Conservation (phyloP, 2,329 filamentous ascomycete species). For the Fusarium veterinarium region DNA sequence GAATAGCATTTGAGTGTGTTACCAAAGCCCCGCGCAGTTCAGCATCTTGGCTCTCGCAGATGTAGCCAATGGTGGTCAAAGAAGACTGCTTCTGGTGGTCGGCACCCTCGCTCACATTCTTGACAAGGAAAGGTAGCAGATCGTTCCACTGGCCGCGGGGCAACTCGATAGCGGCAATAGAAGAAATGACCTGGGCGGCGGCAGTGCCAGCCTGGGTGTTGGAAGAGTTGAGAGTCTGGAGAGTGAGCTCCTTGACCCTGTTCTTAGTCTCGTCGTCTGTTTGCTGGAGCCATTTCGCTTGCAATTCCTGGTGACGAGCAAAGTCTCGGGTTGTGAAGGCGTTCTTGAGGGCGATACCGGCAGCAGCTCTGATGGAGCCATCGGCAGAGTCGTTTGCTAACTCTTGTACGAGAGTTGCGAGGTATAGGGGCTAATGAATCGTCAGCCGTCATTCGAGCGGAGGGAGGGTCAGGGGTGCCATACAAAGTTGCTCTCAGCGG, state of each 20-base stretch:
- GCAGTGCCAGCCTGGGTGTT: slow-evolving; percentile 88
- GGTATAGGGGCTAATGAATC: slow-evolving; percentile 80
- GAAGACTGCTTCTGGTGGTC: slow-evolving; percentile 95
- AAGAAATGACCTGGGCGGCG: slow-evolving; percentile 93
- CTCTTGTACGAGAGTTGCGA: slow-evolving; percentile 91
- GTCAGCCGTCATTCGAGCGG: slow-evolving; percentile 42
- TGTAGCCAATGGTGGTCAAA: slow-evolving; percentile 95
- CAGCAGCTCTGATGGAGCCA: slow-evolving; percentile 88
- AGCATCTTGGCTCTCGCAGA: slow-evolving; percentile 93
- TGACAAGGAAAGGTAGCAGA: slow-evolving; percentile 87
- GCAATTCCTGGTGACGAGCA: slow-evolving; percentile 86
- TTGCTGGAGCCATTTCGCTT: slow-evolving; percentile 91
- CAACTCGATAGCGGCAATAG: slow-evolving; percentile 94
- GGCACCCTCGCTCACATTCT: slow-evolving; percentile 88
- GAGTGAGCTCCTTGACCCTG: slow-evolving; percentile 88
- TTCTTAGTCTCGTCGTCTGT: slow-evolving; percentile 85
- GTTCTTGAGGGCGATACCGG: slow-evolving; percentile 97
- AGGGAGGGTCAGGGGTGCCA: slow-evolving; percentile 46
- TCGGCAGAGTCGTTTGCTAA: slow-evolving; percentile 90
- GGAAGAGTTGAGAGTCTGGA: slow-evolving; percentile 84
- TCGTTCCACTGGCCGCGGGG: slow-evolving; percentile 94
- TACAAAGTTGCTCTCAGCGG: slow-evolving; percentile 96
- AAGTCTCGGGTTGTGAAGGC: slow-evolving; percentile 95
- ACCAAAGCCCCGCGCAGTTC: slow-evolving; percentile 85
- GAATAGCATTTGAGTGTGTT: slow-evolving; percentile 94